Conservation (phyloP, 2,329 filamentous ascomycete species). For the Sporothrix brunneoviolacea region DNA sequence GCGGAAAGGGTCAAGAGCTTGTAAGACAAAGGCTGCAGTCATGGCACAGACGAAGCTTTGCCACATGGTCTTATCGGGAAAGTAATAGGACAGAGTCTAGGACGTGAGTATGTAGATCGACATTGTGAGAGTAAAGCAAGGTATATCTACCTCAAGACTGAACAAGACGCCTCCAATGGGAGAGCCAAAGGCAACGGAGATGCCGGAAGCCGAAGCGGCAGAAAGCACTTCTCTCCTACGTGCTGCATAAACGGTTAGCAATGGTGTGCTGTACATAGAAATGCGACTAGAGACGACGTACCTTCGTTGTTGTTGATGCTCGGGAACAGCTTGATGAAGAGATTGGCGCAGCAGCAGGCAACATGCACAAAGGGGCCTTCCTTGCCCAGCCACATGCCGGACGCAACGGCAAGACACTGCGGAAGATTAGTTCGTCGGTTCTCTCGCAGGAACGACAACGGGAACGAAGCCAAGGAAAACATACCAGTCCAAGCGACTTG, state of each 20-base stretch:
- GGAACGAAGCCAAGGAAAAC: too few species aligned
- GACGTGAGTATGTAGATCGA: not conserved
- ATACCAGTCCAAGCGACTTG: constrained; percentile 71
- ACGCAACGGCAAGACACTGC: constrained; percentile 75
- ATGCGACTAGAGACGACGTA: constrained; percentile 27
- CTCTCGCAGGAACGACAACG: too few species aligned
- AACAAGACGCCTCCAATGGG: constrained; percentile 93
- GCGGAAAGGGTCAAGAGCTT: constrained; percentile 88
- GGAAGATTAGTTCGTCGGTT: too few species aligned
- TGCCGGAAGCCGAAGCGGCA: constrained; percentile 83
- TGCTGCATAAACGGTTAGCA: not conserved
- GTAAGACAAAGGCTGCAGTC: constrained; percentile 91
- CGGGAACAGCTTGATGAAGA: constrained; percentile 84
- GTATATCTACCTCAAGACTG: constrained; percentile 66
- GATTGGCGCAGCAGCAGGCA: constrained; percentile 89
- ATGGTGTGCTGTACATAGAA: not conserved
- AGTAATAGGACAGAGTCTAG: constrained; percentile 89
- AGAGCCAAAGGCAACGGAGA: constrained; percentile 89
- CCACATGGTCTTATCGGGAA: constrained; percentile 99
- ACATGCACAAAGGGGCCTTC: constrained; percentile 94
- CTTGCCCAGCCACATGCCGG: constrained; percentile 93
- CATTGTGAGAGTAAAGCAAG: not conserved
- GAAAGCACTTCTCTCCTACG: constrained; percentile 90
- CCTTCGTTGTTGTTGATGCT: constrained; percentile 83
- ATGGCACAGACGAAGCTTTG: constrained; percentile 98